Base-by-base conservation (phyloP, 2,329 filamentous ascomycete genomes). In the Pseudogymnoascus sp. region DNA sequence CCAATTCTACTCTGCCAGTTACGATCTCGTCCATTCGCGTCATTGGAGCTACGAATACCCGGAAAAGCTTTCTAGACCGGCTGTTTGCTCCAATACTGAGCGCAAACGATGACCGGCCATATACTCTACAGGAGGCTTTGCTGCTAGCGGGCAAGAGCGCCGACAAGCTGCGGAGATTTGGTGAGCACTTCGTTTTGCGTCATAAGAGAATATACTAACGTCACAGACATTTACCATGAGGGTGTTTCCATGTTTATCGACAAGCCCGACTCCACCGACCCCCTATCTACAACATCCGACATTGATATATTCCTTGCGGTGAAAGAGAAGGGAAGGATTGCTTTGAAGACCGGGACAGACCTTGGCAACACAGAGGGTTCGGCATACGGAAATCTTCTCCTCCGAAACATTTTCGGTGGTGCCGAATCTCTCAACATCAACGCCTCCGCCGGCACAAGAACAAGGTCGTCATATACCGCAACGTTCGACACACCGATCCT, bases 261-360 rank as follows among this genome's bases (percentile, higher is more conserved):
- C 71, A 85, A 87, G 59, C 86, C 91, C 9, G 81, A 85, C 63
- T 82, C 83, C 57, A 82, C 85, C 47, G 84, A 90, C 64, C 81
- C 89, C 0, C 83, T 85, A 6, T 84, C 86, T 8, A 85, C 85
- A 1, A 84, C 87, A 2, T 91, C 86, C 61, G 91, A 96, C 71
- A 76, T 97, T 67, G 88, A 93, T 66, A 82, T 97, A 60, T 89
- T 87, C 68, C 81, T 97, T 61, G 85, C 84, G 60, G 88, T 89
- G 20, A 81, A 82, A 63, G 93, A 99, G 75, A 86, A 90, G 66
- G 88, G 90, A 33, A 86, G 89, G 38, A 84, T 97, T 70, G 85
- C 91, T 62, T 82, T 97, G 69, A 96, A 96, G 77, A 96, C 92
- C 0, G 94, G 94, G 63, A 97, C 94, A 7, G 93, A 97, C 71